Conservation (phyloP, 345 rosid genomes). For the Dipteronia sinensis region DNA sequence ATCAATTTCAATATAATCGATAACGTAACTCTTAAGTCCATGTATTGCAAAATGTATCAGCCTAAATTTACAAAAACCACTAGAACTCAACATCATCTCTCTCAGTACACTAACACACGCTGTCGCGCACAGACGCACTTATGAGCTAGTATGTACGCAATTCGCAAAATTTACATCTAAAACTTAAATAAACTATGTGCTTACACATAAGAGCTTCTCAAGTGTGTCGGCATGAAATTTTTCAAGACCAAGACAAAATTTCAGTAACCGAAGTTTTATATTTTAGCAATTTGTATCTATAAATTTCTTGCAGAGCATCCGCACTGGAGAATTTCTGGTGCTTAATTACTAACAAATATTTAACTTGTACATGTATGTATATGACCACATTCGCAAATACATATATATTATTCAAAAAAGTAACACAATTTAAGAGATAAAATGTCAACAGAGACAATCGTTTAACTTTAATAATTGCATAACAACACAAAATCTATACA, state of each 20-base stretch:
- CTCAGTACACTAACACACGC: background rate
- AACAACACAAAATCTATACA: background rate
- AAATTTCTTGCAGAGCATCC: too few species aligned
- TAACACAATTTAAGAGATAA: background rate
- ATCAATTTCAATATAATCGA: background rate
- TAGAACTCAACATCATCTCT: background rate
- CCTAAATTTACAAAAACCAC: background rate
- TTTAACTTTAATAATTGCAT: background rate
- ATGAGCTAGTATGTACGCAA: background rate
- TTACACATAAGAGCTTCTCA: too few species aligned
- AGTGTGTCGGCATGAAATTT: too few species aligned
- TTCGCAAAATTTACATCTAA: constrained; percentile 1
- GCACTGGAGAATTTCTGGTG: background rate
- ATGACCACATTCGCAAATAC: background rate
- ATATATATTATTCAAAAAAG: background rate
- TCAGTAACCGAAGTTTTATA: too few species aligned
- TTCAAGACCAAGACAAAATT: too few species aligned
- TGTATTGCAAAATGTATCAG: background rate
- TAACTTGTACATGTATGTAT: background rate
- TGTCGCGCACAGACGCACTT: too few species aligned
- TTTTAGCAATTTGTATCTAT: too few species aligned
- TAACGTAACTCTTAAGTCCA: background rate
- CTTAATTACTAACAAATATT: background rate
- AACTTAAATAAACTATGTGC: too few species aligned
- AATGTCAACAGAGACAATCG: background rate